Evolutionary conservation across 2,329 filamentous ascomycete species (phyloP), one percentile per base, ranked within the genome.

Genomic region (Exserohilum rostratum): DNA sequence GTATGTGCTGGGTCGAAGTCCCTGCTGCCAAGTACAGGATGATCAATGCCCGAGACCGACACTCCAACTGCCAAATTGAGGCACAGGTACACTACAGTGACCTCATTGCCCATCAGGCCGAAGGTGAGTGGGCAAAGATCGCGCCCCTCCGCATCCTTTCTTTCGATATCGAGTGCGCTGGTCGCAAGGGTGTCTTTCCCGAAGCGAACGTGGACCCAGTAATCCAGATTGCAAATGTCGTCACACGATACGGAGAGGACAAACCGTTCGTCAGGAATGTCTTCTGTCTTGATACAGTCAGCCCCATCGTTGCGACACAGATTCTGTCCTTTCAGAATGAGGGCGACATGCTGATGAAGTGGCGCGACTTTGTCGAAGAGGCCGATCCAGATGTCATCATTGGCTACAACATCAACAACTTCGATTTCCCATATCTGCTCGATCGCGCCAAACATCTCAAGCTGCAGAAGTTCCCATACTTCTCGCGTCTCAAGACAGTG

Each of bases 151-250:
- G 95, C 57, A 89, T 96, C 42, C 78, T 99, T 40, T 98, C 95
- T 4, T 98, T 99, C 70, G 95, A 99, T 85, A 99, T 99, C 66
- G 95, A 99, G 76, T 99, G 95, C 76, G 95, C 95, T 65, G 95
- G 95, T 46, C 90, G 96, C 65, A 98, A 99, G 77, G 95, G 95
- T 62, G 90, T 99, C 70, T 99, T 99, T 69, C 95, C 96, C 0
- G 95, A 99, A 75, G 87, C 96, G 9, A 87, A 93, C 57, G 79
- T 91, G 17, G 95, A 99, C 68, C 92, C 93, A 0, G 93, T 99
- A 62, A 99, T 99, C 63, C 95, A 99, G 74, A 99, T 99, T 61
- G 95, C 95, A 53, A 98, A 97, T 68, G 86, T 98, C 5, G 93
- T 99, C 15, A 98, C 93, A 29, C 84, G 88, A 69, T 97, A 96